Conservation (phyloP, 805 yeast genomes). For the Pichia cabralensis region DNA sequence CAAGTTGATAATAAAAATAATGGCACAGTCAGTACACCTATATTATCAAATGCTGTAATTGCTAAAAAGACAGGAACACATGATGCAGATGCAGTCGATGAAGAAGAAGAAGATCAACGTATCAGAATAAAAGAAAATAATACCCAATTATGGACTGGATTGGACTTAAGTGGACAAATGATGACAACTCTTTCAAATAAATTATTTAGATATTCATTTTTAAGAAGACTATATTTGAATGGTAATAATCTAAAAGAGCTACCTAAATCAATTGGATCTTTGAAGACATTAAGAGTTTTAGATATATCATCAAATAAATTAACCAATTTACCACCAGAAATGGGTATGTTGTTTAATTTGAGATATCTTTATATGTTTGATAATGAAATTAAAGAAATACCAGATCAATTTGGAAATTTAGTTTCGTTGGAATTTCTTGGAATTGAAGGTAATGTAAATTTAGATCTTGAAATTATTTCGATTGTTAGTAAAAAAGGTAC, state of each 20-base stretch:
- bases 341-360: slow-evolving; percentile 74
- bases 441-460: slow-evolving; percentile 77
- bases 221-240: slow-evolving; percentile 78
- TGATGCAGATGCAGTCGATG: slow-evolving; percentile 31
- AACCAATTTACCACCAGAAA: slow-evolving; percentile 65
- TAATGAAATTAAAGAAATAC: slow-evolving; percentile 66
- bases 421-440: slow-evolving; percentile 83
- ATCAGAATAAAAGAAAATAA: slow-evolving; percentile 49
- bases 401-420: slow-evolving; percentile 77
- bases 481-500: slow-evolving; percentile 77
- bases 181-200: slow-evolving; percentile 59
- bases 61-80: slow-evolving; percentile 22
- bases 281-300: slow-evolving; percentile 67
- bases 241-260: slow-evolving; percentile 67
- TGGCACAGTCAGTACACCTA: slow-evolving; percentile 31
- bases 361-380: slow-evolving; percentile 82
- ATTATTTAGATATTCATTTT: slow-evolving; percentile 70
- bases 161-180: slow-evolving; percentile 88
- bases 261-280: slow-evolving; percentile 58
- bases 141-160: slow-evolving; percentile 86
- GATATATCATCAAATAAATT: slow-evolving; percentile 77
- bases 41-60: slow-evolving; percentile 24
- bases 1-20: slow-evolving; percentile 14
- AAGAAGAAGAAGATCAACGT: slow-evolving; percentile 59
- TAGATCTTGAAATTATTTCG: slow-evolving; percentile 54